Evolutionary conservation across 1,284 basidiomycete genomes (phyloP).

Genomic region (Schizophyllum commune): DNA sequence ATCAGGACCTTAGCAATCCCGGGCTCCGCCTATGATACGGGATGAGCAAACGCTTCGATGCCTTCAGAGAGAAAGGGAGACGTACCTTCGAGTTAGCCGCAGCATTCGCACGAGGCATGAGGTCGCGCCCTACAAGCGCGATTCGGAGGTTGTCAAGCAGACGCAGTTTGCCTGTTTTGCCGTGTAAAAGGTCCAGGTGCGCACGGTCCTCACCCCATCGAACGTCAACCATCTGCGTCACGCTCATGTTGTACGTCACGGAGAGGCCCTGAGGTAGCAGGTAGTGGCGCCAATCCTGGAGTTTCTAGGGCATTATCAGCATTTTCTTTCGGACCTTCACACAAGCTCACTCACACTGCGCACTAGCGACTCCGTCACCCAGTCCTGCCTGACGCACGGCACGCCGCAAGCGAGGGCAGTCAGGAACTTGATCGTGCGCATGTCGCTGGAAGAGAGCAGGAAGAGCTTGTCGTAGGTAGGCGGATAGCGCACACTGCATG

Average conservation of each 20-base stretch:
- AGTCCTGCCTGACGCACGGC: constrained; percentile 68
- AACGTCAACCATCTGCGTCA: constrained; percentile 67
- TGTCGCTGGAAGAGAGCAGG: constrained; percentile 55
- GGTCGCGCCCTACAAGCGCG: constrained; percentile 47
- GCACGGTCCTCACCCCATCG: constrained; percentile 57
- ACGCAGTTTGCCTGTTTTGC: constrained; percentile 46
- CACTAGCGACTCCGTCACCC: constrained; percentile 20
- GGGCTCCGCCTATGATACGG: constrained; percentile 5
- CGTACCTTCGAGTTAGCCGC: not conserved
- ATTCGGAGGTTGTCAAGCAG: constrained; percentile 40
- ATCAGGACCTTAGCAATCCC: constrained; percentile 52
- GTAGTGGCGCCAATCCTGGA: constrained; percentile 53
- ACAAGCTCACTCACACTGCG: not conserved
- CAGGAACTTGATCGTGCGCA: constrained; percentile 72
- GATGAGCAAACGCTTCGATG: not conserved
- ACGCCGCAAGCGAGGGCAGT: constrained; percentile 79
- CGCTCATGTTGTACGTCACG: constrained; percentile 36
- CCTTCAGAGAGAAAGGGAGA: not conserved
- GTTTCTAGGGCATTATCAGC: not conserved
- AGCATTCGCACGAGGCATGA: constrained; percentile 31
- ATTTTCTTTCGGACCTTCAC: not conserved
- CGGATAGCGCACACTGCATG: constrained; percentile 37
- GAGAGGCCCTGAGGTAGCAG: constrained; percentile 66
- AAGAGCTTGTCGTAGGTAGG: constrained; percentile 50
- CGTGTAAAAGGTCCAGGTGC: constrained; percentile 51